Base-by-base conservation (phyloP, 345 rosid genomes). In the Salix caprea region DNA sequence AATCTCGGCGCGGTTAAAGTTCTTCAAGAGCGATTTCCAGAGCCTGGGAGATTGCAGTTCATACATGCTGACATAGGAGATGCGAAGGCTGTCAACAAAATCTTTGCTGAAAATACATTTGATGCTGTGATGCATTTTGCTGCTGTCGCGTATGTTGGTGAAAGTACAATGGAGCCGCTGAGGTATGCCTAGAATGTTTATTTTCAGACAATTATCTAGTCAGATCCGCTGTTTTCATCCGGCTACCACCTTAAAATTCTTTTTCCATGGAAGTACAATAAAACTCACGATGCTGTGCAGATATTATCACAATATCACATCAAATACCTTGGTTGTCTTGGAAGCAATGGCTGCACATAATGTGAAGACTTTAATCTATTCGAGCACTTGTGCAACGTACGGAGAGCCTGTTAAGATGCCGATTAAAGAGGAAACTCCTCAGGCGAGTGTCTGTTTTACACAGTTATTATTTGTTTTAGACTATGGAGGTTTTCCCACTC, bases 61-160 rank as follows among this genome's bases (percentile, higher is more conserved):
- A 89, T 93, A 73, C 88, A 89, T 72, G 93, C 99, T 1, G 98
- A 96, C 79, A 71, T 96, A 78, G 99, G 99, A 52, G 95, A 96
- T 85, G 82, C 95, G 52, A 89, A 90, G 87, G 88, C 92, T 78
- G 99, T 96, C 93, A 89, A 87, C 60, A 89, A 89, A 82, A 77
- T 96, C 77, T 96, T 92, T 88, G 86, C 91, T 5, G 93, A 91
- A 81, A 96, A 93, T 76, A 97, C 95, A 32, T 96, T 96, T 82
- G 98, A 96, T 82, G 99, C 97, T 28, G 97, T 92, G 75, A 96
- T 96, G 84, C 99, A 96, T 89, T 96, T 96, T 82, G 99, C 99
- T 16, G 98, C 99, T 12, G 99, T 93, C 76, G 99, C 99, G 6
- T 96, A 92, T 86, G 98, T 93, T 67, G 99, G 98, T 73, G 99